phyloP scores from a whole-genome alignment of 202 grass and related monocot species.

The Schoenoplectus triqueter region DNA sequence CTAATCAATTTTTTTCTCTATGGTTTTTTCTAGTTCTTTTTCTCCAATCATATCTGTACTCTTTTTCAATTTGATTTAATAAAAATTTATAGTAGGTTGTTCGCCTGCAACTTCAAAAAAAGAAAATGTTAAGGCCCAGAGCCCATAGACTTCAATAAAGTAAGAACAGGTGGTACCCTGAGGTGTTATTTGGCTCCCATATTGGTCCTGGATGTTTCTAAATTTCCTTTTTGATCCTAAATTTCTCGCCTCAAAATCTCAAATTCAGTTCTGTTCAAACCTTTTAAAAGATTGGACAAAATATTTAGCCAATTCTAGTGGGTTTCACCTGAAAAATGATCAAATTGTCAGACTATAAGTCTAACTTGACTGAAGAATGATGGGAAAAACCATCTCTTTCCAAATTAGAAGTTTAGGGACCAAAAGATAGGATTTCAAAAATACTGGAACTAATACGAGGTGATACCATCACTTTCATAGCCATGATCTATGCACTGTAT shows the following conservation, averaged over 20 bases:
- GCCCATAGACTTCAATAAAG: background rate
- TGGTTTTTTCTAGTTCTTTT: too few species aligned
- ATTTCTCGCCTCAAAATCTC: background rate
- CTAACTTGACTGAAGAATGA: background rate
- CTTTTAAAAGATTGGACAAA: background rate
- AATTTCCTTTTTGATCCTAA: constrained; percentile 13
- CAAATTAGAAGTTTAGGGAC: constrained; percentile 1
- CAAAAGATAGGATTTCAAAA: background rate
- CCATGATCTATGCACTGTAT: background rate
- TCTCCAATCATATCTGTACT: too few species aligned
- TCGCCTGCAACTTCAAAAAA: too few species aligned
- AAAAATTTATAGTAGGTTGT: too few species aligned
- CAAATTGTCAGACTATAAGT: background rate
- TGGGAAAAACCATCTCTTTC: background rate
- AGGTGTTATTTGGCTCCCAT: constrained; percentile 7
- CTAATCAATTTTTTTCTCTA: too few species aligned
- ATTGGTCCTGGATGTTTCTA: constrained; percentile 1
- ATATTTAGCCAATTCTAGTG: background rate
- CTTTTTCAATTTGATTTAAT: too few species aligned
- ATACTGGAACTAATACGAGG: background rate
- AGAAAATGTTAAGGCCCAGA: background rate
- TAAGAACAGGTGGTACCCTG: background rate
- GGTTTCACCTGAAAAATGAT: constrained; percentile 16
- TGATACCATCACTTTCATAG: background rate
- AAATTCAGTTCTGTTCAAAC: background rate